Evolutionary conservation across 192 early-diverging fungal species (phyloP).

Genomic region (Cetraspora pellucida): DNA sequence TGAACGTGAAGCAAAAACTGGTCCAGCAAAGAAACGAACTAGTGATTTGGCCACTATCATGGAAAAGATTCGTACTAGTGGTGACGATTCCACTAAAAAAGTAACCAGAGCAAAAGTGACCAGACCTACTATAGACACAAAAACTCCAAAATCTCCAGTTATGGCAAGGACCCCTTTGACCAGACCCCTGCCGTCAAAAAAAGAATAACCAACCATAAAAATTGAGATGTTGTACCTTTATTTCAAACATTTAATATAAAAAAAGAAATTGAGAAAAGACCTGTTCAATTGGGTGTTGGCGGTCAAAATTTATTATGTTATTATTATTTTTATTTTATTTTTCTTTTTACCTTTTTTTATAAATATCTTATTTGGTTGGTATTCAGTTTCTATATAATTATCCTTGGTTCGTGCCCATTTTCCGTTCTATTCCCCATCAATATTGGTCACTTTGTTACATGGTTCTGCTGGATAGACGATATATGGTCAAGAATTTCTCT

Average conservation of each 20-base stretch:
- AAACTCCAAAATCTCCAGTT: not conserved
- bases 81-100: conserved; percentile 7
- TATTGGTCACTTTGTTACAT: not conserved
- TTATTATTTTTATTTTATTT: not conserved
- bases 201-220: not conserved
- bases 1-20: conserved; percentile 8
- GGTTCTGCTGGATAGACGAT: not conserved
- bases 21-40: not conserved
- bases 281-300: not conserved
- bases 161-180: conserved; percentile 20
- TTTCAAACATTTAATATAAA: not conserved
- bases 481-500: not conserved
- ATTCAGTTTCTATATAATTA: not conserved
- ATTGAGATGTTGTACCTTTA: not conserved
- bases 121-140: not conserved
- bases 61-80: not conserved
- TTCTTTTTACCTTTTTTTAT: not conserved
- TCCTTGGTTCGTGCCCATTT: not conserved
- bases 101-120: not conserved
- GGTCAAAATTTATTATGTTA: not conserved
- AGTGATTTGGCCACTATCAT: conserved; percentile 9
- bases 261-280: not conserved
- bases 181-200: conserved; percentile 31
- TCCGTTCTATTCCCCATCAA: not conserved
- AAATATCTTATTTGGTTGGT: not conserved